phyloP scores from a whole-genome alignment of 192 early-diverging fungal species.

The Radiomyces spectabilis region DNA sequence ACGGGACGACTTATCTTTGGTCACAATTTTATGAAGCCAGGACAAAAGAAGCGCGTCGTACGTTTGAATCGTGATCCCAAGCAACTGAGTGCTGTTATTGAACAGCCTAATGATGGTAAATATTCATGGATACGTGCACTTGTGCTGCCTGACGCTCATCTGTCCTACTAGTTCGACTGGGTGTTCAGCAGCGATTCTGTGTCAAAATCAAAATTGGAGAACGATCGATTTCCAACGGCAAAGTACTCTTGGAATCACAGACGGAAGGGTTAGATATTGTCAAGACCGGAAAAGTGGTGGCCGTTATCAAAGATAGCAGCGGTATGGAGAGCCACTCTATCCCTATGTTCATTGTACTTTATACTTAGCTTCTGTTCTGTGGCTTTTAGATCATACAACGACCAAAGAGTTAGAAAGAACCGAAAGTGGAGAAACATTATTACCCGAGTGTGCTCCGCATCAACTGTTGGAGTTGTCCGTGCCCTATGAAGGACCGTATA shows the following conservation, averaged over 20 bases:
- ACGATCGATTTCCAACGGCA: constrained; percentile 9
- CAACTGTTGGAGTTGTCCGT: constrained; percentile 34
- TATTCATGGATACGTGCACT: not conserved
- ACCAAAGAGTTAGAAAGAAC: constrained; percentile 22
- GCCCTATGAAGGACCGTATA: constrained; percentile 34
- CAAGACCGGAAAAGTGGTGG: constrained; percentile 3
- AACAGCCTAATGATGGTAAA: constrained; percentile 28
- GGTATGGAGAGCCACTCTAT: too few relatives aligned
- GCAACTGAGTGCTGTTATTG: constrained; percentile 24
- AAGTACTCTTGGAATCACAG: constrained; percentile 22
- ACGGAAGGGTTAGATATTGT: constrained; percentile 27
- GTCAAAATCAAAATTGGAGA: constrained; percentile 20
- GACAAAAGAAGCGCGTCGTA: constrained; percentile 42
- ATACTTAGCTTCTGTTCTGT: too few relatives aligned
- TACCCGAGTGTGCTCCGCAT: constrained; percentile 29
- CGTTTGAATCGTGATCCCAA: constrained; percentile 36
- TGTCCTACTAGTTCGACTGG: constrained; percentile 24
- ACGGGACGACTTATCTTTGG: constrained; percentile 53
- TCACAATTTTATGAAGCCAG: constrained; percentile 43
- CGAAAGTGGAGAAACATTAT: constrained; percentile 27
- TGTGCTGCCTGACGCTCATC: not conserved
- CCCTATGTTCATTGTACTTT: too few relatives aligned
- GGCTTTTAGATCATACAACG: too few relatives aligned
- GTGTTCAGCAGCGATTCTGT: constrained; percentile 30
- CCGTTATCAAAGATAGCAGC: constrained; percentile 10